These are phyloP conservation scores for Sisymbrium altissimum DNA, from an alignment of 345 rosid species.

Conservation along the genomic window DNA sequence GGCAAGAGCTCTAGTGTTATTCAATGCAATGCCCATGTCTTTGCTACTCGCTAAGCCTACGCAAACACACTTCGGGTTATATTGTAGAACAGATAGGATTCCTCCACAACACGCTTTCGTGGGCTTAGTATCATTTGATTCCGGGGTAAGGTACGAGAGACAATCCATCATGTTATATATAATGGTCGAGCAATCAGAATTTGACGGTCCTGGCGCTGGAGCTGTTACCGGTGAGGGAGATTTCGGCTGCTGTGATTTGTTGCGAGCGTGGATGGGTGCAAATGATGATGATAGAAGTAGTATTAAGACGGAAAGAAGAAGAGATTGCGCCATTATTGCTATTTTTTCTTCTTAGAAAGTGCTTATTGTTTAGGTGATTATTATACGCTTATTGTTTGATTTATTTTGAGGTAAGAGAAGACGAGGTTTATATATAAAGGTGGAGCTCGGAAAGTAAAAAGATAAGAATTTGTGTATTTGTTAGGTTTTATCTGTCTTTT, in stretches of 20 bases:
- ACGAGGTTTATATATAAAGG: conserved; percentile 5
- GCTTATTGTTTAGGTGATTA: not conserved
- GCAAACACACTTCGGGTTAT: conserved; percentile 41
- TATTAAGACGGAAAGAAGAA: conserved; percentile 7
- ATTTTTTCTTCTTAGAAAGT: not conserved
- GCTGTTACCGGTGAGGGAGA: not conserved
- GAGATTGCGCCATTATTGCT: conserved; percentile 24
- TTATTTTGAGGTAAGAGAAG: not conserved
- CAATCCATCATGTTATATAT: conserved; percentile 46
- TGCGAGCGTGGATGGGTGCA: conserved; percentile 14
- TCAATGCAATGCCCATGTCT: conserved; percentile 37
- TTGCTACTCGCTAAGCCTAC: conserved; percentile 27
- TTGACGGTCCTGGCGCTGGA: conserved; percentile 32
- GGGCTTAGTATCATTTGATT: conserved; percentile 17
- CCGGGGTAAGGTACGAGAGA: conserved; percentile 30
- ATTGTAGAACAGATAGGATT: conserved; percentile 29
- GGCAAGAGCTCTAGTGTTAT: conserved; percentile 35
- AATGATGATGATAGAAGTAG: conserved; percentile 20
- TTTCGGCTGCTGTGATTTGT: not conserved
- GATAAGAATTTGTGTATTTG: not conserved
- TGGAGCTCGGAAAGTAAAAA: not conserved
- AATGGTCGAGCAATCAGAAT: conserved; percentile 30
- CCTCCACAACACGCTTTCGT: conserved; percentile 39
- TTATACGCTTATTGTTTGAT: not conserved
- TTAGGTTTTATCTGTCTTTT: not conserved